Conservation (phyloP, 2,329 filamentous ascomycete species). For the Huntiella decipiens region DNA sequence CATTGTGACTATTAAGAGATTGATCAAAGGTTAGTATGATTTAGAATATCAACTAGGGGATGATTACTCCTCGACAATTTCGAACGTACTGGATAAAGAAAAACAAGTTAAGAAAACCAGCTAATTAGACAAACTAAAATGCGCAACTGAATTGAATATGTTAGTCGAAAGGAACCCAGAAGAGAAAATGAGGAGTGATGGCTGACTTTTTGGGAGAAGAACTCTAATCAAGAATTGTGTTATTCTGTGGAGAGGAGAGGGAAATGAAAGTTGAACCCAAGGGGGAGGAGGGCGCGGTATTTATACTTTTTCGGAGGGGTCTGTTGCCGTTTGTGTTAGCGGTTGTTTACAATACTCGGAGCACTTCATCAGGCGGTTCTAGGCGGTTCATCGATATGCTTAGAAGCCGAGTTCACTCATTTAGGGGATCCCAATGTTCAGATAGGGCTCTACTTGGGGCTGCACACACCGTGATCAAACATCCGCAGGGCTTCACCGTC, state of each 20-base stretch:
- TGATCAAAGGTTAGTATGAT: no score
- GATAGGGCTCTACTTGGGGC: no score
- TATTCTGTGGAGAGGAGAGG: not conserved
- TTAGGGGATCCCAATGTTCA: no score
- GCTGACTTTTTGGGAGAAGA: not conserved
- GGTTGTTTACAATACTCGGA: no score
- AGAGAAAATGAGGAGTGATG: constrained; percentile 15
- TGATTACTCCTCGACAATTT: not conserved
- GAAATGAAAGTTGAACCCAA: constrained; percentile 10
- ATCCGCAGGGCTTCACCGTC: no score
- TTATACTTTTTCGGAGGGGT: not conserved
- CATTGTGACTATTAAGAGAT: no score
- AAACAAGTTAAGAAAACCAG: not conserved
- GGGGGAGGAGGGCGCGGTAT: constrained; percentile 1
- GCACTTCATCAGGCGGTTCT: no score
- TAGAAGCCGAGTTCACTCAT: no score
- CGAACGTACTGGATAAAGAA: not conserved
- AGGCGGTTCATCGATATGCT: no score
- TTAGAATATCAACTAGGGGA: not conserved
- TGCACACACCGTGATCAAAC: no score
- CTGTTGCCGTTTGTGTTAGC: not conserved
- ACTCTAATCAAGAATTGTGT: no score
- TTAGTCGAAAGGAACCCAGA: constrained; percentile 11
- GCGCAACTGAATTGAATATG: not conserved
- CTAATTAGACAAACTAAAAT: not conserved